phyloP scores from a whole-genome alignment of 495 filamentous ascomycete genomes.

The Ascobolus immersus region DNA sequence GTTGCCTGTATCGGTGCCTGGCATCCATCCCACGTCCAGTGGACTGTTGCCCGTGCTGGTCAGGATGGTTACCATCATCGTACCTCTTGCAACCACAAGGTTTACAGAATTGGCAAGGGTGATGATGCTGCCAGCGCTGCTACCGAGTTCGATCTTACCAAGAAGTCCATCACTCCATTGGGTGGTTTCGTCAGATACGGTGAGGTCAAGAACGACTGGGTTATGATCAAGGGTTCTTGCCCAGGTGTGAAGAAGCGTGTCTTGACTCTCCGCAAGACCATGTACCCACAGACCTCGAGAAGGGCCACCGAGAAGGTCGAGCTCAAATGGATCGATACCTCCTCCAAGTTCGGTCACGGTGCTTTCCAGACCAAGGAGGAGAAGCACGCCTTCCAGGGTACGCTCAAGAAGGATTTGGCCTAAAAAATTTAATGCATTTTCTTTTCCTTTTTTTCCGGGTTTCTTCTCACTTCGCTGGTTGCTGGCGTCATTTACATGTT shows the following conservation, averaged over 20 bases:
- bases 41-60: constrained; percentile 99
- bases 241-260: constrained; percentile 99
- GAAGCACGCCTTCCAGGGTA: constrained; percentile 86
- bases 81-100: constrained; percentile 99
- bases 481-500: no score
- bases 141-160: constrained; percentile 87
- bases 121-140: constrained; percentile 69
- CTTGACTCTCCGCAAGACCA: constrained; percentile 96
- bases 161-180: constrained; percentile 76
- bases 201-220: constrained; percentile 97
- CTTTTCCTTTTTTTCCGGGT: no score
- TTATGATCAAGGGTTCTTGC: constrained; percentile 91
- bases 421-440: no score
- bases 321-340: constrained; percentile 99
- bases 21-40: constrained; percentile 99
- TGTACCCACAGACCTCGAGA: constrained; percentile 89
- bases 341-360: constrained; percentile 99
- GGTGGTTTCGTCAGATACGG: constrained; percentile 99
- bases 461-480: no score
- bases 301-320: constrained; percentile 95
- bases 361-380: constrained; percentile 94
- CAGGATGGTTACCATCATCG: constrained; percentile 99
- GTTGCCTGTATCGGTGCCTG: constrained; percentile 99
- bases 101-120: constrained; percentile 93
- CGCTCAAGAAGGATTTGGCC: constrained; percentile 93